Evolutionary conservation across 331 rosid species (phyloP), one percentile per base, ranked within the genome.

Genomic region (Stylosanthes scabra): DNA sequence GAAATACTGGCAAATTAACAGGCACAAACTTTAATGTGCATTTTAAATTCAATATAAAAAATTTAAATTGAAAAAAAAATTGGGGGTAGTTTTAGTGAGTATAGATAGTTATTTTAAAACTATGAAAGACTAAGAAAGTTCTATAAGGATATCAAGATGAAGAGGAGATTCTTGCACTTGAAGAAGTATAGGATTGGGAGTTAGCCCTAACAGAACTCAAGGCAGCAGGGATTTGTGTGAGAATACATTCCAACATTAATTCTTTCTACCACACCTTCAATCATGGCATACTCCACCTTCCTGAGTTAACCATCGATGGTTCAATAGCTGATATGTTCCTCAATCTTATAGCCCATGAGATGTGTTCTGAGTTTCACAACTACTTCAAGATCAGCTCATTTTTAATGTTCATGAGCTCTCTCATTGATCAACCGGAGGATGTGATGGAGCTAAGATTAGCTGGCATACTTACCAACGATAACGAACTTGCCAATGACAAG

Each of bases 261-360:
- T 15, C 14, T 16, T 63, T 79, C 40, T 0, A 0, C 11, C 45
- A 68, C 3, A 0, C 2, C 2, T 6, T 1, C 56, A 2, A 6
- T 15, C 2, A 0, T 8, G 78, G 72, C 7, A 1, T 8, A 16
- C 78, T 79, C 1, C 0, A 2, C 8, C 83, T 79, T 39, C 84
- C 77, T 20, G 20, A 3, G 7, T 9, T 61, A 7, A 15, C 20
- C 0, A 64, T 50, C 11, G 72, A 70, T 1, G 75, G 63, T 28
- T 60, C 76, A 11, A 61, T 59, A 4, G 9, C 25, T 20, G 7
- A 20, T 3, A 57, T 40, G 11, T 34, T 42, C 4, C 7, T 27
- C 31, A 71, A 71, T 57, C 25, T 68, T 16, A 8, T 54, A 37
- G 63, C 74, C 2, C 51, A 68, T 39, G 74, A 52, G 58, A 62